A percentile compares a stretch with the other conserved stretches of the same genome.
These are phyloP conservation scores for Blastobotrys arbuscula DNA, from an alignment of 1,139 yeast genomes.

Conservation along the genomic window DNA sequence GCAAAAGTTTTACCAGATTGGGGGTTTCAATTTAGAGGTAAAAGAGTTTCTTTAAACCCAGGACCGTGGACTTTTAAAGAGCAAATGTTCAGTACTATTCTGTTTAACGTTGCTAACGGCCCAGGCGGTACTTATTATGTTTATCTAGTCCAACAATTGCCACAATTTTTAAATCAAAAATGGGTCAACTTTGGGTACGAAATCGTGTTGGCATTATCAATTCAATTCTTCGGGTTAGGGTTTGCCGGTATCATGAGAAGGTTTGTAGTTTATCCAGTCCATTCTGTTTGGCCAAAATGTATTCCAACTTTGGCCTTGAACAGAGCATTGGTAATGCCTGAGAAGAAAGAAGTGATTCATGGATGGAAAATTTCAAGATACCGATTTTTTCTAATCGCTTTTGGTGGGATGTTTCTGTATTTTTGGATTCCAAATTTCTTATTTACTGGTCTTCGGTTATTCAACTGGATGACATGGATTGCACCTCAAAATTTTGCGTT, in stretches of 20 bases:
- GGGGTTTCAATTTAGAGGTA: conserved; percentile 39
- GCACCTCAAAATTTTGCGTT: conserved; percentile 48
- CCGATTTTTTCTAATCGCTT: conserved; percentile 39
- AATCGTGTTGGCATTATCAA: conserved; percentile 43
- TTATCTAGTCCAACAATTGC: conserved; percentile 38
- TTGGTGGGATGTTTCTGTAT: conserved; percentile 42
- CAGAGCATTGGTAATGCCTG: conserved; percentile 43
- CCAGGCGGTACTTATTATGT: conserved; percentile 34
- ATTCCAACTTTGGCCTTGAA: conserved; percentile 52
- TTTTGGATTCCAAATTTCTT: conserved; percentile 54
- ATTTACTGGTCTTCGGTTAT: conserved; percentile 47
- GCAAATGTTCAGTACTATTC: conserved; percentile 54
- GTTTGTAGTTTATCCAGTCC: conserved; percentile 52
- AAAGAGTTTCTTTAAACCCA: conserved; percentile 43
- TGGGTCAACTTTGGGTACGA: conserved; percentile 50
- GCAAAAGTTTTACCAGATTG: conserved; percentile 41
- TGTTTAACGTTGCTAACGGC: conserved; percentile 32
- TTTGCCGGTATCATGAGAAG: conserved; percentile 56
- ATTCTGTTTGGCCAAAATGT: conserved; percentile 51
- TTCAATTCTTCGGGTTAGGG: conserved; percentile 57
- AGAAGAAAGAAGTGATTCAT: conserved; percentile 30
- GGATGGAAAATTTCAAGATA: conserved; percentile 49
- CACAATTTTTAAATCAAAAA: conserved; percentile 36
- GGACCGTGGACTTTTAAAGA: conserved; percentile 66
- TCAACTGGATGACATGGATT: conserved; percentile 63